phyloP scores from a whole-genome alignment of 768 basidiomycete species.

The Dentipellis sp. region DNA sequence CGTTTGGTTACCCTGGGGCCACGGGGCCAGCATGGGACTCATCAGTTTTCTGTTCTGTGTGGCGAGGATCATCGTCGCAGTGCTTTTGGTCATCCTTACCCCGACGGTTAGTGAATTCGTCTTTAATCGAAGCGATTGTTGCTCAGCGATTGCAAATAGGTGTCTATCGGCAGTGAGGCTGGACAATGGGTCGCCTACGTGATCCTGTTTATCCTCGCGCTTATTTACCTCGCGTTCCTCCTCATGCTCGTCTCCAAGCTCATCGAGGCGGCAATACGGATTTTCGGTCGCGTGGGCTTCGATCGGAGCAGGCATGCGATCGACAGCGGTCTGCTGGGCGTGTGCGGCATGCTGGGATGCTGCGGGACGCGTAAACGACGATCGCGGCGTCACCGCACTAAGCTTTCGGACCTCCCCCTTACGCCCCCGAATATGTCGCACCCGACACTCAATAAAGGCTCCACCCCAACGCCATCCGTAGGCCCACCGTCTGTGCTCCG shows the following conservation, averaged over 20 bases:
- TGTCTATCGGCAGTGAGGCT: slow-evolving; percentile 72
- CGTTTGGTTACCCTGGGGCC: slow-evolving; percentile 94
- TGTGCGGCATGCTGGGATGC: slow-evolving; percentile 59
- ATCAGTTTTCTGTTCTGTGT: slow-evolving; percentile 92
- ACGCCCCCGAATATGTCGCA: slow-evolving; percentile 7
- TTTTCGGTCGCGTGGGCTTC: slow-evolving; percentile 72
- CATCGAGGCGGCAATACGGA: slow-evolving; percentile 71
- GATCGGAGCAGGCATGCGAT: slow-evolving; percentile 72
- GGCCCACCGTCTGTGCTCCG: slow-evolving; percentile 64
- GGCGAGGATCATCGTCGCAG: slow-evolving; percentile 81
- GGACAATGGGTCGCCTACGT: slow-evolving; percentile 93
- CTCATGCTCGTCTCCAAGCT: slow-evolving; percentile 82
- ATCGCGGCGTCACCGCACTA: slow-evolving; percentile 12
- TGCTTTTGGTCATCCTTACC: slow-evolving; percentile 83
- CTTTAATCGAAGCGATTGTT: not conserved
- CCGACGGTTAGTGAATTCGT: slow-evolving; percentile 57
- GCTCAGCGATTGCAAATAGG: slow-evolving; percentile 32
- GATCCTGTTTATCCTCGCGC: slow-evolving; percentile 71
- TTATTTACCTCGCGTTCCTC: slow-evolving; percentile 78
- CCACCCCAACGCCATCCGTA: slow-evolving; percentile 32
- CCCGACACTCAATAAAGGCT: slow-evolving; percentile 13
- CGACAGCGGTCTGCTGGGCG: slow-evolving; percentile 84
- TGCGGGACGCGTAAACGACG: slow-evolving; percentile 39
- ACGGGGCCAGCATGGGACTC: slow-evolving; percentile 93
- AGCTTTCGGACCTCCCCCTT: slow-evolving; percentile 11